Conservation (phyloP, 179 eudicot species). For the Amaranthus tricolor region DNA sequence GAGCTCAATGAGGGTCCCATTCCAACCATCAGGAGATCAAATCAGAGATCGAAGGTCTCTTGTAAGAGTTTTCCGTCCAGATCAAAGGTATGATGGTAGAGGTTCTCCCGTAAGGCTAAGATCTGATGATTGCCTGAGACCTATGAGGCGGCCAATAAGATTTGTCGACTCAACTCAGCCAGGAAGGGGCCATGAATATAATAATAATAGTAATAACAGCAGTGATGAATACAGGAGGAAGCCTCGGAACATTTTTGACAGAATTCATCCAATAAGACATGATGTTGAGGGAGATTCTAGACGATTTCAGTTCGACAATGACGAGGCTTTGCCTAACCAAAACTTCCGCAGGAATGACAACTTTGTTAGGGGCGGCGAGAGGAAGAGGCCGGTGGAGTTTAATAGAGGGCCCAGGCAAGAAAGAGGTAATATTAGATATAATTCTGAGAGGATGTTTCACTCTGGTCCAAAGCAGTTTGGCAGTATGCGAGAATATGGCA, state of each 20-base stretch:
- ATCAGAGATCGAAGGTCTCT: slow-evolving; percentile 52
- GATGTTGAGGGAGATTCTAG: slow-evolving; percentile 35
- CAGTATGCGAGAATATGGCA: slow-evolving; percentile 27
- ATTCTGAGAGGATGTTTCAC: slow-evolving; percentile 28
- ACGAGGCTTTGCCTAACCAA: slow-evolving; percentile 30
- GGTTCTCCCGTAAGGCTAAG: slow-evolving; percentile 42
- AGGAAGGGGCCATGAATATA: slow-evolving; percentile 37
- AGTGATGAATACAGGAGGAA: slow-evolving; percentile 42
- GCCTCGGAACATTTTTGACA: slow-evolving; percentile 37
- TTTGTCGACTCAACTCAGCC: slow-evolving; percentile 36
- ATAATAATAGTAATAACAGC: slow-evolving; percentile 1
- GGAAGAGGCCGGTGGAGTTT: slow-evolving; percentile 32
- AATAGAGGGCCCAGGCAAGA: slow-evolving; percentile 34
- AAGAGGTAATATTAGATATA: slow-evolving; percentile 27
- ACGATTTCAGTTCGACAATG: slow-evolving; percentile 46
- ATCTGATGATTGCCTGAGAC: slow-evolving; percentile 40
- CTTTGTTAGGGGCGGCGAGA: slow-evolving; percentile 28
- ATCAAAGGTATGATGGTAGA: slow-evolving; percentile 37
- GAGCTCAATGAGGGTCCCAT: slow-evolving; percentile 42
- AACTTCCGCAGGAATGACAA: slow-evolving; percentile 25
- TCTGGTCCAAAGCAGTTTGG: slow-evolving; percentile 30
- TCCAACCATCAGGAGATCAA: slow-evolving; percentile 32
- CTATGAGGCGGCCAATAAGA: slow-evolving; percentile 42
- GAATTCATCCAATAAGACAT: slow-evolving; percentile 40
- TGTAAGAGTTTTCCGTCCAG: slow-evolving; percentile 35